Conservation (phyloP, 495 filamentous ascomycete genomes). For the Diplogelasinospora grovesii region DNA sequence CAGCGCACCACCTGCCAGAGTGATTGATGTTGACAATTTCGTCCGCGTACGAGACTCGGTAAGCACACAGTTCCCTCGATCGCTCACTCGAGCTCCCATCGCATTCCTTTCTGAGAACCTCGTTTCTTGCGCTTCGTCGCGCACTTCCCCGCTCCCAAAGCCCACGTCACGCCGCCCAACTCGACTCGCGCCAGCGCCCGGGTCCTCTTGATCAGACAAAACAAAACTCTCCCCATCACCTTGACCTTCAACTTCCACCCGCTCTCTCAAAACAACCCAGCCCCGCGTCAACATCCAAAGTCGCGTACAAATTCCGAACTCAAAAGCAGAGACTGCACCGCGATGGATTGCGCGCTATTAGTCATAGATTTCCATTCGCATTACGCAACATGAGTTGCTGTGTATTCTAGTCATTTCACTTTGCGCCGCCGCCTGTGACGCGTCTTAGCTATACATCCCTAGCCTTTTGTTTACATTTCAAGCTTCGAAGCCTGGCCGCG, state of each 20-base stretch:
- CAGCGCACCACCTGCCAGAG: conserved; percentile 12
- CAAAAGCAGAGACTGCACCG: no score
- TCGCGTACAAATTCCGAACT: no score
- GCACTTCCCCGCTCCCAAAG: not conserved
- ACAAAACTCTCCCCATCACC: not conserved
- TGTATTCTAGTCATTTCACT: not conserved
- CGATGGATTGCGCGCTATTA: no score
- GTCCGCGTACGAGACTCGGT: conserved; percentile 45
- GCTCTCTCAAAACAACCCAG: no score
- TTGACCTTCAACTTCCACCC: no score
- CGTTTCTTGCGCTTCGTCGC: not conserved
- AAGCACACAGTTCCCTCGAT: conserved; percentile 25
- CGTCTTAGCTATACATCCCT: not conserved
- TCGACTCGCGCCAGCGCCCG: not conserved
- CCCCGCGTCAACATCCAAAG: no score
- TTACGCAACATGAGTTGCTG: no score
- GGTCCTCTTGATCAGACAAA: not conserved
- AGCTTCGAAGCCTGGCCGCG: not conserved
- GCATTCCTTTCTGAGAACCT: not conserved
- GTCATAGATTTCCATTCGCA: no score
- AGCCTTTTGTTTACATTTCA: not conserved
- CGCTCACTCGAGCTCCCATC: not conserved
- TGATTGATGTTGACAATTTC: conserved; percentile 43
- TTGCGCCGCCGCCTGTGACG: not conserved
- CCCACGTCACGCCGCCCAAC: conserved; percentile 1